Base-by-base conservation (phyloP, 2,329 filamentous ascomycete genomes). In the Alternaria ethzedia region DNA sequence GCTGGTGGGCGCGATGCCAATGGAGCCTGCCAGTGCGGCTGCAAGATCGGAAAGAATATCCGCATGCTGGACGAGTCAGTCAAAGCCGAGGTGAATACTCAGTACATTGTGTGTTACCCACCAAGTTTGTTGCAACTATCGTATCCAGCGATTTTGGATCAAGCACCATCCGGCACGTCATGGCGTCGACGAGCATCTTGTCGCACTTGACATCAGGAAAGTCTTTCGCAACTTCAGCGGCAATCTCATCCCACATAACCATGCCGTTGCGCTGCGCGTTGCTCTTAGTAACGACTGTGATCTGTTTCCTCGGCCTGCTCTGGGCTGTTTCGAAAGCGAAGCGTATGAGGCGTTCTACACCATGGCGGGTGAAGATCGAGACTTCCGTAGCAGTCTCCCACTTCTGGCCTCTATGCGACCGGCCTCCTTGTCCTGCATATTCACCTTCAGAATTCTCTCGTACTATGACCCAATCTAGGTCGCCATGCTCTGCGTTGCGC, bases 31-130 rank as follows among this genome's bases (percentile, higher is more conserved):
- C 7, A 92, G 81, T 0, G 89, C 89, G 13, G 90, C 90, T 6
- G 90, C 90, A 20, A 92, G 82, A 71, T 92, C 90, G 0, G 89
- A 91, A 5, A 92, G 84, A 54, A 92, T 91, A 68, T 92, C 90
- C 4, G 89, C 89, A 49, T 81, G 78, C 71, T 79, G 49, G 4
- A 4, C 6, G 17, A 26, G 54, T 69, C 6, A 67, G 58, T 21
- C 0, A 41, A 5, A 8, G 36, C 3, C 50, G 20, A 54, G 8
- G 26, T 4, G 13, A 11, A n/a, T 15, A 11, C 32, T 0, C 32
- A 0, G 32, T 17, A 25, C 10, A 6, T 1, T 6, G 4, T 1
- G 7, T 9, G 20, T 21, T 17, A 57, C 71, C 64, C 63, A 79
- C 75, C 61, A 90, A 72, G 67, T 90, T 90, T 4, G 86, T 88